Percentiles rank a stretch among this genome's conserved stretches.
phyloP scores from a whole-genome alignment of 2,329 filamentous ascomycete genomes.

The Aspergillus transmontanensis region DNA sequence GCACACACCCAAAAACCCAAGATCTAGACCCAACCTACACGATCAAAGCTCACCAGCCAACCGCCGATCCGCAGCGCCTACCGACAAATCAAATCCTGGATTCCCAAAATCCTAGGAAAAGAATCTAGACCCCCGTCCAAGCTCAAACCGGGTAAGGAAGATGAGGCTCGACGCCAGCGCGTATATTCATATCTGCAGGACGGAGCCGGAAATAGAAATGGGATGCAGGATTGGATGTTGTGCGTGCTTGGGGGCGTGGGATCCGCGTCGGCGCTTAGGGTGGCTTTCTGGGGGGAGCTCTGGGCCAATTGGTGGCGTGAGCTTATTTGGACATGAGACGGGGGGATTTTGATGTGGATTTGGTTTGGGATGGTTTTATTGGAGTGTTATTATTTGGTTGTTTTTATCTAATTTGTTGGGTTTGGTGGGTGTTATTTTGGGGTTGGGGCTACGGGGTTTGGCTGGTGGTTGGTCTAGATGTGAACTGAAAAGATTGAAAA shows the following conservation, averaged over 20 bases:
- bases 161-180: background rate
- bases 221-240: background rate
- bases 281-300: background rate
- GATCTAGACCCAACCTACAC: background rate
- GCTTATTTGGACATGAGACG: slow-evolving; percentile 24
- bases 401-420: background rate
- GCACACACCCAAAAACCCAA: background rate
- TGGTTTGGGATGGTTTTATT: background rate
- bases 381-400: too few species aligned
- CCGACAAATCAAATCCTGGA: background rate
- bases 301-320: slow-evolving; percentile 8
- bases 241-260: background rate
- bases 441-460: background rate
- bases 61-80: background rate
- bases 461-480: background rate
- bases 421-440: background rate
- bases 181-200: background rate
- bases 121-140: background rate
- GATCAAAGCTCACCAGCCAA: background rate
- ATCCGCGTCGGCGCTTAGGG: slow-evolving; percentile 3
- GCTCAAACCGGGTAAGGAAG: background rate
- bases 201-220: background rate
- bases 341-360: background rate
- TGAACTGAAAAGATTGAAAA: background rate
- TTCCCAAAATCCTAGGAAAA: background rate